phyloP scores from a whole-genome alignment of 768 basidiomycete species.

The Porpolomopsis calyptriformis region DNA sequence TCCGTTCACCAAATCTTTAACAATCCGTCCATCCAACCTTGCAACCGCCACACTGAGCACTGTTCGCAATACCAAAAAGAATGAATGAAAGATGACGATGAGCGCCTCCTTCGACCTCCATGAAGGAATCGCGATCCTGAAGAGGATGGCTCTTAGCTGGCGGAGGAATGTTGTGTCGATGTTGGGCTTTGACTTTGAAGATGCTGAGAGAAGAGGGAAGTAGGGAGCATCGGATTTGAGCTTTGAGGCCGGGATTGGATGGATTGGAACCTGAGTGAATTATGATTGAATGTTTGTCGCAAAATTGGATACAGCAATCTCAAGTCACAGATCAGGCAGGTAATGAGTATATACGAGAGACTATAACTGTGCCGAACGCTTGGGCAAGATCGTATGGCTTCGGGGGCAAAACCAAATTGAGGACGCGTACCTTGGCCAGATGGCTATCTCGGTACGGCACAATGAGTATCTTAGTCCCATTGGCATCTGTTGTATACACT shows the following conservation, averaged over 20 bases:
- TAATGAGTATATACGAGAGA: too few relatives aligned
- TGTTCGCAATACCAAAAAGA: constrained; percentile 78
- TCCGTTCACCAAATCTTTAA: constrained; percentile 61
- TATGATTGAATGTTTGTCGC: too few relatives aligned
- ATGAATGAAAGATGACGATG: constrained; percentile 67
- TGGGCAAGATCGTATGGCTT: too few relatives aligned
- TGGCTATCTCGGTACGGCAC: constrained; percentile 50
- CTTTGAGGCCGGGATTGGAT: constrained; percentile 38
- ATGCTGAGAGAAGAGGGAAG: constrained; percentile 49
- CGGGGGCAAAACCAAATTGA: too few relatives aligned
- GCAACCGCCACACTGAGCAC: constrained; percentile 85
- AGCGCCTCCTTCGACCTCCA: constrained; percentile 58
- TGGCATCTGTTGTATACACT: constrained; percentile 48
- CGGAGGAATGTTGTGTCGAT: constrained; percentile 59
- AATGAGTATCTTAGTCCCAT: constrained; percentile 53
- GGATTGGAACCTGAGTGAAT: constrained; percentile 36
- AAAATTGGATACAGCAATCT: too few relatives aligned
- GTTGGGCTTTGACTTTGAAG: constrained; percentile 42
- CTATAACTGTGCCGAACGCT: background rate
- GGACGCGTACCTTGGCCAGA: constrained; percentile 45
- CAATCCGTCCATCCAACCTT: constrained; percentile 79
- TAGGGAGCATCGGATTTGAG: constrained; percentile 42
- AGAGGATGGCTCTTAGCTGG: constrained; percentile 64
- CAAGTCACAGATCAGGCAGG: too few relatives aligned
- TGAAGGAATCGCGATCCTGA: constrained; percentile 60